Conservation (phyloP, 805 yeast species). For the Starmerella apicola region DNA sequence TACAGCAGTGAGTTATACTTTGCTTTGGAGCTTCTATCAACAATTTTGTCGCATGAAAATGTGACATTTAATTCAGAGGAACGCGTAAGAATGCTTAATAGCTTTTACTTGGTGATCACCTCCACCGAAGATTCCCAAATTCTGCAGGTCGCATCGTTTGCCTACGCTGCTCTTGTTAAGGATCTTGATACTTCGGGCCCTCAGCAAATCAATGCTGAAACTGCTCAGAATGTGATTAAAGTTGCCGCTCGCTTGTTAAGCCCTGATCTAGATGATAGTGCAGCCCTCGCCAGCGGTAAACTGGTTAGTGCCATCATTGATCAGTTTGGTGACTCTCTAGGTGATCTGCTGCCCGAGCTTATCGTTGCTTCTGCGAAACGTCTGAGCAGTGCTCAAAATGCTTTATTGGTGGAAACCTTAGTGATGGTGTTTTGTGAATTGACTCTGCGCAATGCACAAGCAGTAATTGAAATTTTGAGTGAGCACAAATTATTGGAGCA, state of each 20-base stretch:
- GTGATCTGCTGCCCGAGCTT: slow-evolving; percentile 39
- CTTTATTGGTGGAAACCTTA: slow-evolving; percentile 65
- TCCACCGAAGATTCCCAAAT: slow-evolving; percentile 60
- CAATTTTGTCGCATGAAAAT: slow-evolving; percentile 23
- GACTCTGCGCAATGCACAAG: slow-evolving; percentile 47
- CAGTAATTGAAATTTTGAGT: slow-evolving; percentile 51
- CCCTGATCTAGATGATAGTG: slow-evolving; percentile 63
- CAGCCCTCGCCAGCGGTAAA: slow-evolving; percentile 66
- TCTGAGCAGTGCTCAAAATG: slow-evolving; percentile 51
- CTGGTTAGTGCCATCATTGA: slow-evolving; percentile 49
- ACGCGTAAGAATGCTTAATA: slow-evolving; percentile 18
- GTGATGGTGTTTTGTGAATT: slow-evolving; percentile 64
- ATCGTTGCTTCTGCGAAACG: slow-evolving; percentile 61
- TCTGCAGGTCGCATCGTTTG: slow-evolving; percentile 64
- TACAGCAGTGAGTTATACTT: slow-evolving; percentile 51
- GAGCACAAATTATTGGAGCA: slow-evolving; percentile 37
- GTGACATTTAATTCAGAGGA: slow-evolving; percentile 18
- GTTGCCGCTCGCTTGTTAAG: slow-evolving; percentile 59
- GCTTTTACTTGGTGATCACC: slow-evolving; percentile 38
- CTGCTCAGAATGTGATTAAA: slow-evolving; percentile 36
- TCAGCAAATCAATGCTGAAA: slow-evolving; percentile 10
- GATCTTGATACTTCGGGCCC: slow-evolving; percentile 21
- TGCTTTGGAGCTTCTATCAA: slow-evolving; percentile 37
- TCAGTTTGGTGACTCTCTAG: slow-evolving; percentile 34
- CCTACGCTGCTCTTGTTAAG: slow-evolving; percentile 47